A percentile compares a stretch with the other conserved stretches of the same genome.
Evolutionary conservation across 2,329 filamentous ascomycete species (phyloP).

Genomic region (Paradendryphiella salina): DNA sequence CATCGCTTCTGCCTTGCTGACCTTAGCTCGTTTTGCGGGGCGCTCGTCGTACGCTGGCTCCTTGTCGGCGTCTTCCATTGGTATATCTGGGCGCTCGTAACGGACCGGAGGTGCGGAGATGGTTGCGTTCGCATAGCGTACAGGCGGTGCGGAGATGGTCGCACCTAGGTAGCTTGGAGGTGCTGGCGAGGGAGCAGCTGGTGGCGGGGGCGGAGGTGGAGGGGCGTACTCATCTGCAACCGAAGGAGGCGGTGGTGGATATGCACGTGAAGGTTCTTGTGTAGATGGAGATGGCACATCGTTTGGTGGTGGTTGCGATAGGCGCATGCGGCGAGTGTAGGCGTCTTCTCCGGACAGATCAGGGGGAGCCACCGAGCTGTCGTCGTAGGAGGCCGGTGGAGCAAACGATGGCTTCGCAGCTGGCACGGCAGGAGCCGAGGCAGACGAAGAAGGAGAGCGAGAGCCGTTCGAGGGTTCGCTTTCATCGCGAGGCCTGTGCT

Average conservation of each 20-base stretch:
- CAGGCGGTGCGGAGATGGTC: constrained; percentile 75
- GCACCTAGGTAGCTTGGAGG: constrained; percentile 48
- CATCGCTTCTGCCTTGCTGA: constrained; percentile 70
- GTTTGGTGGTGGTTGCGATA: constrained; percentile 17
- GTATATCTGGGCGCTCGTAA: constrained; percentile 55
- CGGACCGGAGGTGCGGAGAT: constrained; percentile 80
- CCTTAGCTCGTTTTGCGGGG: constrained; percentile 45
- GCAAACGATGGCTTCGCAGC: constrained; percentile 49
- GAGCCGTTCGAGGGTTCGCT: constrained; percentile 18
- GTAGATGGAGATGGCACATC: constrained; percentile 12
- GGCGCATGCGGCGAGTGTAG: constrained; percentile 28
- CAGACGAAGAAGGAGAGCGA: constrained; percentile 18
- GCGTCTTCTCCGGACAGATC: constrained; percentile 34
- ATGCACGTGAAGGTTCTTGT: neutral
- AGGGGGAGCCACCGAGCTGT: constrained; percentile 41
- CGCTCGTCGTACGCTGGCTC: constrained; percentile 43
- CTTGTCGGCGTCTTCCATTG: constrained; percentile 16
- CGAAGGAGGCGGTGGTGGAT: constrained; percentile 20
- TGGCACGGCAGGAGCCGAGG: constrained; percentile 14
- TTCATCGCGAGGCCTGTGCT: constrained; percentile 15
- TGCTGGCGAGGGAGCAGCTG: constrained; percentile 50
- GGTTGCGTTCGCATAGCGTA: constrained; percentile 69
- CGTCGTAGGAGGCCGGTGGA: constrained; percentile 49
- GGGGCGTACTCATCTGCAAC: constrained; percentile 16
- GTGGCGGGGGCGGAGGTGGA: constrained; percentile 24